Evolutionary conservation across 495 filamentous ascomycete genomes (phyloP).

Genomic region (Staphylotrichum tortipilum): DNA sequence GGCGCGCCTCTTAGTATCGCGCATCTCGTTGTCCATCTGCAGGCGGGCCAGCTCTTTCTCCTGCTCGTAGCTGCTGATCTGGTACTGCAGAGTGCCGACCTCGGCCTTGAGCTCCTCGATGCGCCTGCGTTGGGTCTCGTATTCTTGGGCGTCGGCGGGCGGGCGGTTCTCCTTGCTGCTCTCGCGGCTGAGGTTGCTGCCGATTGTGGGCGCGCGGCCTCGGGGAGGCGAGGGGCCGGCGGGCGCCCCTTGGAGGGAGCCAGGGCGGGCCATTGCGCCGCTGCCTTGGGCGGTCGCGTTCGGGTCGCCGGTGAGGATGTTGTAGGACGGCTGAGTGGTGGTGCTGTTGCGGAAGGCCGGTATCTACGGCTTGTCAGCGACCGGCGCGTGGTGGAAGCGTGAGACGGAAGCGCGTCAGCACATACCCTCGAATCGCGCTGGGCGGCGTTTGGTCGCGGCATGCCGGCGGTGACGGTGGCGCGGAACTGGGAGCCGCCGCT

Average conservation of each 20-base stretch:
- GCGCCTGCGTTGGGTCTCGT: slow-evolving; percentile 39
- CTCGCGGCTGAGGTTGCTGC: slow-evolving; percentile 24
- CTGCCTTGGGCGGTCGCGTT: slow-evolving; percentile 17
- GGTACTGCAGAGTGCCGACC: slow-evolving; percentile 45
- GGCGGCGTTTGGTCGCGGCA: slow-evolving; percentile 24
- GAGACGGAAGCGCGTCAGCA: neutral
- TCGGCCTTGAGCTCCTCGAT: slow-evolving; percentile 50
- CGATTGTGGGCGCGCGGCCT: slow-evolving; percentile 19
- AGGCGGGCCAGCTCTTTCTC: slow-evolving; percentile 72
- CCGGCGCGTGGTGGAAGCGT: slow-evolving; percentile 16
- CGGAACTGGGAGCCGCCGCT: slow-evolving; percentile 26
- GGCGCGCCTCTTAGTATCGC: slow-evolving; percentile 61
- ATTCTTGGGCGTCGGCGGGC: slow-evolving; percentile 41
- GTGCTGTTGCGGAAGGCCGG: slow-evolving; percentile 17
- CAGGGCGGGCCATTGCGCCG: slow-evolving; percentile 25
- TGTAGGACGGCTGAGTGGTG: slow-evolving; percentile 50
- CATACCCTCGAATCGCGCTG: slow-evolving; percentile 39
- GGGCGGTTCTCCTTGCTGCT: slow-evolving; percentile 44
- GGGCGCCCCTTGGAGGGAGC: slow-evolving; percentile 27
- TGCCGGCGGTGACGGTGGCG: slow-evolving; percentile 25
- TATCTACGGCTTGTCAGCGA: slow-evolving; percentile 8
- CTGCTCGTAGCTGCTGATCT: slow-evolving; percentile 62
- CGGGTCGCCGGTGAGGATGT: slow-evolving; percentile 49
- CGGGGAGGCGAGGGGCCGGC: slow-evolving; percentile 29
- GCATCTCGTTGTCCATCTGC: slow-evolving; percentile 72